Evolutionary conservation across 2,329 filamentous ascomycete species (phyloP), one percentile per base, ranked within the genome.

Genomic region (Fulvia fulva): DNA sequence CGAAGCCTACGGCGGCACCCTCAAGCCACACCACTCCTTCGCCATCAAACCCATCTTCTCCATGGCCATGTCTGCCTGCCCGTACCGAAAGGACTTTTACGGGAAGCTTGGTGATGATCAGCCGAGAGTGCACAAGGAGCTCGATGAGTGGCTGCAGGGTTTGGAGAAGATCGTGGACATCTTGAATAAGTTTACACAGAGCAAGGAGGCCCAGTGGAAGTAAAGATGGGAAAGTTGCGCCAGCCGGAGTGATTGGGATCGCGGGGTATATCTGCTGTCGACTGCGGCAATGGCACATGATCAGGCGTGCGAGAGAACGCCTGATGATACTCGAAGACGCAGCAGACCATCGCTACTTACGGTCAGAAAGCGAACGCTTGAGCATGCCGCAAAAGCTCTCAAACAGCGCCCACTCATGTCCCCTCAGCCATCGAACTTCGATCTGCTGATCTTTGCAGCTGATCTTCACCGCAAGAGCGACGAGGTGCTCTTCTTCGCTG

Each of bases 61-160:
- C 68, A 88, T 91, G 62, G 93, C 93, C 74, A 96, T 99, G 91
- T 84, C 85, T 67, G 92, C 91, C 19, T 93, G 89, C 66, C 94
- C 94, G 1, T 96, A 97, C 82, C 86, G 93, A 67, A 90, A 90
- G 74, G 90, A 93, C 76, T 97, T 99, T 74, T 97, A 97, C 74
- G 77, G 77, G 65, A 96, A 97, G 83, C 81, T 99, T 45, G 91
- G 89, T 37, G 78, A 80, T 21, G 83, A 90, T 70, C 75, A 82
- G 41, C 71, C 70, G 12, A 84, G 87, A 75, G 87, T 94, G 51
- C 68, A 80, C 52, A 71, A 76, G 56, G 84, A 89, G 70, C 75
- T 97, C 69, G 77, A 81, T 67, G 77, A 79, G 63, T 97, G 93
- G 83, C 80, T 97, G 61, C 78, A 76, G n/a, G 85, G 88, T 8